Conservation (phyloP, 2,329 filamentous ascomycete genomes). For the Fusarium subglutinans region DNA sequence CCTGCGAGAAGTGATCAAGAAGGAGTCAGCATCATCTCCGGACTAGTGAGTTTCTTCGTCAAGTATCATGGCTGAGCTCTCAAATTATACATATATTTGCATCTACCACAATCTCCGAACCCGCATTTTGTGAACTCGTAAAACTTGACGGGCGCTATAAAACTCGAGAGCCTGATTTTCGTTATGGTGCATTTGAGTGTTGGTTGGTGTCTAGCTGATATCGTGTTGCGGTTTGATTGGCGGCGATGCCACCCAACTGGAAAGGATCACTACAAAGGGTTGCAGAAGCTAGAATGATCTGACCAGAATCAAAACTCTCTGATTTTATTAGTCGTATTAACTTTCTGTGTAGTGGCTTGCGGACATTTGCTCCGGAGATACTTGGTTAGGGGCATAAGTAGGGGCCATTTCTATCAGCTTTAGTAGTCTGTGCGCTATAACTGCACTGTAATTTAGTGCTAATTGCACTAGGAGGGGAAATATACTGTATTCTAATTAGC, state of each 20-base stretch:
- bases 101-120: fast-evolving
- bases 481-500: too few relatives aligned
- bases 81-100: fast-evolving
- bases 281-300: background rate
- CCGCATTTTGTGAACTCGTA: fast-evolving
- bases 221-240: background rate
- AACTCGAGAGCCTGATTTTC: background rate
- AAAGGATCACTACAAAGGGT: background rate
- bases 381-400: too few relatives aligned
- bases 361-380: background rate
- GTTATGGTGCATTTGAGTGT: fast-evolving
- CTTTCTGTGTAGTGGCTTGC: fast-evolving
- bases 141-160: fast-evolving
- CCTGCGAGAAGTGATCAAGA: fast-evolving
- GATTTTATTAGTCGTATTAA: fast-evolving
- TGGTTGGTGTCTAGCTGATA: background rate
- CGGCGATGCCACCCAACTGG: fast-evolving
- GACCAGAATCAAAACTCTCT: fast-evolving
- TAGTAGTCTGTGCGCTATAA: too few relatives aligned
- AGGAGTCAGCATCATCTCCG: fast-evolving
- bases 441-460: too few relatives aligned
- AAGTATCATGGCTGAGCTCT: background rate
- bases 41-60: fast-evolving
- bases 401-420: too few relatives aligned
- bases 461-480: too few relatives aligned